Percentiles rank a stretch among this genome's conserved stretches.
Evolutionary conservation across 441 rosid species (phyloP).

Genomic region (Adansonia gregorii): DNA sequence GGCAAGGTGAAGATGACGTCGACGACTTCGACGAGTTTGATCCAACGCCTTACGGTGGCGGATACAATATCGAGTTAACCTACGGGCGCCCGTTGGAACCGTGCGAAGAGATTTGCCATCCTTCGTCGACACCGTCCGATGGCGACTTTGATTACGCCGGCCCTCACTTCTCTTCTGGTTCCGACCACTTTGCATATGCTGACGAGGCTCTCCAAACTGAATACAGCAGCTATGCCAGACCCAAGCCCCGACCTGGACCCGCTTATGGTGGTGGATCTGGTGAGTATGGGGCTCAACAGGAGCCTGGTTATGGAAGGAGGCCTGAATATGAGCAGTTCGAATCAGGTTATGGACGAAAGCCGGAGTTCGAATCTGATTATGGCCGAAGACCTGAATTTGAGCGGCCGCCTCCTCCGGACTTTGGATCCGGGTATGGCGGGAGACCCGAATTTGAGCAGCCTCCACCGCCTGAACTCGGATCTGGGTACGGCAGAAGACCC

Average conservation of each 20-base stretch:
- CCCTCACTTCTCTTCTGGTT: constrained; percentile 43
- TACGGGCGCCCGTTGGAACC: constrained; percentile 60
- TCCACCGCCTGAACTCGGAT: constrained; percentile 20
- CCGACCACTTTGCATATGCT: constrained; percentile 50
- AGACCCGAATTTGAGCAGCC: constrained; percentile 21
- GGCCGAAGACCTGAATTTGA: constrained; percentile 16
- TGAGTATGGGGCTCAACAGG: neutral
- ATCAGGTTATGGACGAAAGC: constrained; percentile 39
- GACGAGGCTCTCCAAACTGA: constrained; percentile 50
- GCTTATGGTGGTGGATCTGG: constrained; percentile 18
- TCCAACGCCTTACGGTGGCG: constrained; percentile 70
- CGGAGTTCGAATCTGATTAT: constrained; percentile 28
- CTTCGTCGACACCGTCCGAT: constrained; percentile 23
- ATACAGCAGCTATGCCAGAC: constrained; percentile 58
- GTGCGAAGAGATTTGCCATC: constrained; percentile 50
- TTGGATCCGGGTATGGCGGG: constrained; percentile 24
- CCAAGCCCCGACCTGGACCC: constrained; percentile 43
- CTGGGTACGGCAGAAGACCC: constrained; percentile 21
- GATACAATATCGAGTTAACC: constrained; percentile 49
- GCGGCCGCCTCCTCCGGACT: neutral
- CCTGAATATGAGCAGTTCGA: constrained; percentile 25
- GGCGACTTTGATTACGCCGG: constrained; percentile 46
- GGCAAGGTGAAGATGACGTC: constrained; percentile 39
- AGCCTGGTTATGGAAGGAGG: constrained; percentile 28
- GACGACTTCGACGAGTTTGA: constrained; percentile 65